Conservation (phyloP, 176 grass and related monocot genomes). For the Carex myosuroides region DNA sequence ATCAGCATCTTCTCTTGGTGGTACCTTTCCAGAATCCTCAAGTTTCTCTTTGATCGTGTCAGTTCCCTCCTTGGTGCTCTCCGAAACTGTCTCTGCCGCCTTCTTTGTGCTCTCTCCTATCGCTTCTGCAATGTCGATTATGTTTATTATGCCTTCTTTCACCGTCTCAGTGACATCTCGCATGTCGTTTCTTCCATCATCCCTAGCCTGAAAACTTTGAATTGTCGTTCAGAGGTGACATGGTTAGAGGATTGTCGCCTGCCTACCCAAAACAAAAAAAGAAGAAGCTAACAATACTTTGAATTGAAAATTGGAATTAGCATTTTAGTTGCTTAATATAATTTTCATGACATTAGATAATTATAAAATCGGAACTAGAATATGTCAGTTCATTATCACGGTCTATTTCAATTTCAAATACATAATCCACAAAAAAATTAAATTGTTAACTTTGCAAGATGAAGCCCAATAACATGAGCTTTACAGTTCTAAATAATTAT, state of each 20-base stretch:
- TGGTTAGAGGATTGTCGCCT: too few relatives aligned
- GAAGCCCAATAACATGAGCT: too few relatives aligned
- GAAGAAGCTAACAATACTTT: neutral
- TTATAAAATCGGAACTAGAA: too few relatives aligned
- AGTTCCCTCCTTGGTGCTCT: neutral
- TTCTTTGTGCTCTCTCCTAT: conserved; percentile 10
- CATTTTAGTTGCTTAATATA: neutral
- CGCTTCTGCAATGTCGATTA: neutral
- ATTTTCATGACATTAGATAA: neutral
- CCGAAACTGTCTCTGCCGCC: neutral
- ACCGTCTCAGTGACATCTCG: neutral
- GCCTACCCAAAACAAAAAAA: too few relatives aligned
- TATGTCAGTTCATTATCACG: too few relatives aligned
- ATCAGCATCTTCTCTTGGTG: neutral
- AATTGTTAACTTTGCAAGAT: too few relatives aligned
- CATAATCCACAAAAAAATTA: too few relatives aligned
- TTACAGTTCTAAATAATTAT: too few relatives aligned
- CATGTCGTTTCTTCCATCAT: neutral
- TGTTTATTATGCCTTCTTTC: conserved; percentile 3
- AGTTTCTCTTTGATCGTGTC: conserved; percentile 4
- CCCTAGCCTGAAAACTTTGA: neutral
- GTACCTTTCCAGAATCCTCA: neutral
- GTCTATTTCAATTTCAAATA: too few relatives aligned
- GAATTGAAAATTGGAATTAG: neutral
- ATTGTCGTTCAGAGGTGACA: too few relatives aligned